These are phyloP conservation scores for Exsudoporus floridanus DNA, from an alignment of 1,284 basidiomycete genomes.

Conservation along the genomic window DNA sequence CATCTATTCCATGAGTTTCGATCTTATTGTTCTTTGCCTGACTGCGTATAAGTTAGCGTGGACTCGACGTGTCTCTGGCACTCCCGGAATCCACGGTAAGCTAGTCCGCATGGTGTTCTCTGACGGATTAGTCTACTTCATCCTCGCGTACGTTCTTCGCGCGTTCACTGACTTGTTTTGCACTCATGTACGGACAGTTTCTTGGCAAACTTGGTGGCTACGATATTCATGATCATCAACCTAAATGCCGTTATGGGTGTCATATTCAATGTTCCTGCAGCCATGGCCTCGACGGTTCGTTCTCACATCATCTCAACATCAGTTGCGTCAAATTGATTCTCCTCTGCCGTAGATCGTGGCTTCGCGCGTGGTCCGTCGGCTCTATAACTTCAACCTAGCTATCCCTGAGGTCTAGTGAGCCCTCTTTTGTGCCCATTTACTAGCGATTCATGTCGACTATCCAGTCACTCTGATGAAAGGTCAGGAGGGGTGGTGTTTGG, in stretches of 20 bases:
- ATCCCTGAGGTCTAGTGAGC: conserved; percentile 61
- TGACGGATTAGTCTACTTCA: conserved; percentile 36
- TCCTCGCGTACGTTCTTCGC: conserved; percentile 30
- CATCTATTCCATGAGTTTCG: conserved; percentile 50
- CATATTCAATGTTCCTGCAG: conserved; percentile 40
- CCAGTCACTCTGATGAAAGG: conserved; percentile 32
- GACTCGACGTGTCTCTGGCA: conserved; percentile 23
- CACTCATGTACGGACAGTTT: conserved; percentile 21
- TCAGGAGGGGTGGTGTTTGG: conserved; percentile 36
- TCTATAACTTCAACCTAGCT: conserved; percentile 56
- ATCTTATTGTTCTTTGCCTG: conserved; percentile 44
- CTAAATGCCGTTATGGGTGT: conserved; percentile 37
- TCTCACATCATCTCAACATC: neutral
- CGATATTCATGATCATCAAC: conserved; percentile 35
- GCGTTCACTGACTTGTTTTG: neutral
- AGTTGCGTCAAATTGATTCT: neutral
- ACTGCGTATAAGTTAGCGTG: conserved; percentile 38
- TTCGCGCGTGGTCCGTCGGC: conserved; percentile 64
- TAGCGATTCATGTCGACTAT: conserved; percentile 2
- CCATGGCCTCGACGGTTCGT: conserved; percentile 43
- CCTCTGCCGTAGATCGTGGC: conserved; percentile 56
- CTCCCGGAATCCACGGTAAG: conserved; percentile 18
- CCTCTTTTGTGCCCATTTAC: neutral
- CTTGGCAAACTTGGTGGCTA: conserved; percentile 37
- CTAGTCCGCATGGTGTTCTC: conserved; percentile 36